phyloP scores from a whole-genome alignment of 345 rosid genomes.

The Garcia nutans region DNA sequence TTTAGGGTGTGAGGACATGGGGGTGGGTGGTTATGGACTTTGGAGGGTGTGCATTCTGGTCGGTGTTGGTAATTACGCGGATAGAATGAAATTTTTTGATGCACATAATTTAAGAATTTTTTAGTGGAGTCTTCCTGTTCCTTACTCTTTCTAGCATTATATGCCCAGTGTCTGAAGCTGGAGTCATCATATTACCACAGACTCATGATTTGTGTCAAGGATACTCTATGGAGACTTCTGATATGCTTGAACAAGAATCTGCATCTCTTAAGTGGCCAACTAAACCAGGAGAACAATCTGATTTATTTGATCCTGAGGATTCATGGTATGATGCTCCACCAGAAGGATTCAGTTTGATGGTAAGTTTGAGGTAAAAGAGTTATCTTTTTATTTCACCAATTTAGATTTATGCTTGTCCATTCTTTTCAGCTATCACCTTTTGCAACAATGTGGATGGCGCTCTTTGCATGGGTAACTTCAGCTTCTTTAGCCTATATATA shows the following conservation, averaged over 20 bases:
- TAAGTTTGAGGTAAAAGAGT: conserved; percentile 35
- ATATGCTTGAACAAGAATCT: conserved; percentile 41
- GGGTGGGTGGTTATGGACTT: background rate
- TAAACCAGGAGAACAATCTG: conserved; percentile 58
- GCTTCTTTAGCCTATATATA: conserved; percentile 85
- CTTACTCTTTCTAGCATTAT: conserved; percentile 10
- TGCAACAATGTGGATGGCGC: conserved; percentile 83
- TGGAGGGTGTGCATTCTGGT: background rate
- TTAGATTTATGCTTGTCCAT: background rate
- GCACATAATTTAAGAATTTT: conserved; percentile 13
- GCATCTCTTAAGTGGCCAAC: conserved; percentile 58
- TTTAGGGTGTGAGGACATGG: background rate
- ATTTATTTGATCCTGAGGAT: conserved; percentile 67
- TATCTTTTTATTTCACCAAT: background rate
- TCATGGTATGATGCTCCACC: conserved; percentile 87
- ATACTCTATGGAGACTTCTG: conserved; percentile 25
- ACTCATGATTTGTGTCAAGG: conserved; percentile 41
- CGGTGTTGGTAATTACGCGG: background rate
- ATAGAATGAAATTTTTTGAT: background rate
- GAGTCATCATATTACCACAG: conserved; percentile 59
- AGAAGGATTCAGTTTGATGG: conserved; percentile 69
- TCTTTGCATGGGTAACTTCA: conserved; percentile 88
- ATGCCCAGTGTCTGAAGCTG: conserved; percentile 60
- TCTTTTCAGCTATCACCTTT: conserved; percentile 67
- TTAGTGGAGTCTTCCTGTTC: background rate